Conservation (phyloP, 2,329 filamentous ascomycete species). For the Aspergillus fructus region DNA sequence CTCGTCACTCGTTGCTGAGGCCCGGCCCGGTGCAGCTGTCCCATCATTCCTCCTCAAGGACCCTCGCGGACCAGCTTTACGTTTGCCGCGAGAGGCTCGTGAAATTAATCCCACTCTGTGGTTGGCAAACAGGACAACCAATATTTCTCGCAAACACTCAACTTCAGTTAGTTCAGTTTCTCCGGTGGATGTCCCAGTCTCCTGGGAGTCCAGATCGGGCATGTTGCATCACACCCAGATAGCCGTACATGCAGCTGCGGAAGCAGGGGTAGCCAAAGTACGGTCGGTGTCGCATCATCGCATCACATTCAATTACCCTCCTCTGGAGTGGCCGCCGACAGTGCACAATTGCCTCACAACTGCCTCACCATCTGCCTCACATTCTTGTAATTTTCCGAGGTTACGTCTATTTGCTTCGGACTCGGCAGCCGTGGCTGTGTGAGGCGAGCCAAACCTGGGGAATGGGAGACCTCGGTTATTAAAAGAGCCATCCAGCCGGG, state of each 20-base stretch:
- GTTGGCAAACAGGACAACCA: neutral
- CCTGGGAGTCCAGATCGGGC: conserved; percentile 1
- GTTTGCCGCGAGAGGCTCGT: conserved; percentile 1
- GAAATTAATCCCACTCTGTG: neutral
- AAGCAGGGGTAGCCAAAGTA: conserved; percentile 8
- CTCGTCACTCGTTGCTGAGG: neutral
- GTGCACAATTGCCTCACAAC: no score
- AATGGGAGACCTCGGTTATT: neutral
- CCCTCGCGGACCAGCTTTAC: neutral
- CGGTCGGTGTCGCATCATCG: neutral
- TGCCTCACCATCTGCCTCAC: neutral
- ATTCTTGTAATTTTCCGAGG: neutral
- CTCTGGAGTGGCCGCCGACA: no score
- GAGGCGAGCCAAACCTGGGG: neutral
- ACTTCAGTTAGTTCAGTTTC: neutral
- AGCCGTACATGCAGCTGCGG: conserved; percentile 15
- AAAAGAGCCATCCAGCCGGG: neutral
- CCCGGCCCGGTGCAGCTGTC: neutral
- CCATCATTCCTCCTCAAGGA: neutral
- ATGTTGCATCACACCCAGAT: conserved; percentile 3
- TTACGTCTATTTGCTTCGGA: neutral
- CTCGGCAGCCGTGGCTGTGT: no score
- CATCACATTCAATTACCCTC: neutral
- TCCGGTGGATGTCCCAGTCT: neutral
- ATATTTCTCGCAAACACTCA: no score